A percentile compares a stretch with the other conserved stretches of the same genome.
Conservation (phyloP, 176 grass and related monocot genomes). For the Paspalum notatum region DNA sequence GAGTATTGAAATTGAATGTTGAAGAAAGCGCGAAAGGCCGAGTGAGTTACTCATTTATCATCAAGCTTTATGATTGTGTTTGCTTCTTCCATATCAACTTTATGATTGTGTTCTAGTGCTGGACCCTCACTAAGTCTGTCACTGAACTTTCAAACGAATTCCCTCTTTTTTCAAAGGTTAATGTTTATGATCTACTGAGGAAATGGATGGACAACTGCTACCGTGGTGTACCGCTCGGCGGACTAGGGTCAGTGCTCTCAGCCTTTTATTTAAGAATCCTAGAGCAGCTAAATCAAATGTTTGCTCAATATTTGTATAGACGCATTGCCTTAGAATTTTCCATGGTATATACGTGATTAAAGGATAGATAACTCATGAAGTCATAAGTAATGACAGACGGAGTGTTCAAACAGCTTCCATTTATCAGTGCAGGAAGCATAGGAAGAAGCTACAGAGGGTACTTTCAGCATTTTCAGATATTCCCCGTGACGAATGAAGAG, state of each 20-base stretch:
- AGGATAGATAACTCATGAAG: neutral
- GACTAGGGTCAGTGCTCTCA: slow-evolving; percentile 61
- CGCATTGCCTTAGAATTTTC: neutral
- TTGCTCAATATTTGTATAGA: neutral
- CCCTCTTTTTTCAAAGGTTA: slow-evolving; percentile 46
- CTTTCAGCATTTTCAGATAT: slow-evolving; percentile 94
- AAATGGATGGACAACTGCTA: slow-evolving; percentile 63
- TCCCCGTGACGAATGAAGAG: slow-evolving; percentile 72
- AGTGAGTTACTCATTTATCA: slow-evolving; percentile 35
- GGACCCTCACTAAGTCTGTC: slow-evolving; percentile 1
- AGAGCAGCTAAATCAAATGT: neutral
- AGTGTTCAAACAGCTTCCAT: neutral
- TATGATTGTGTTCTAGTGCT: neutral
- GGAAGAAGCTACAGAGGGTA: slow-evolving; percentile 96
- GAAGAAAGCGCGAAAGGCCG: slow-evolving; percentile 43
- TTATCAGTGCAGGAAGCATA: slow-evolving; percentile 80
- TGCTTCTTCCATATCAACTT: neutral
- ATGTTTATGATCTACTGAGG: slow-evolving; percentile 49
- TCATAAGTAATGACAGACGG: neutral
- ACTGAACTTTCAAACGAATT: neutral
- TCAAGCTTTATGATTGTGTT: neutral
- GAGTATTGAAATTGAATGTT: slow-evolving; percentile 10
- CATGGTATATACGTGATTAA: neutral
- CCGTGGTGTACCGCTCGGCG: slow-evolving; percentile 74
- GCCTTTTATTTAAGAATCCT: neutral